Evolutionary conservation across 2,329 filamentous ascomycete species (phyloP), one percentile per base, ranked within the genome.

Genomic region (Calonectria pauciramosa): DNA sequence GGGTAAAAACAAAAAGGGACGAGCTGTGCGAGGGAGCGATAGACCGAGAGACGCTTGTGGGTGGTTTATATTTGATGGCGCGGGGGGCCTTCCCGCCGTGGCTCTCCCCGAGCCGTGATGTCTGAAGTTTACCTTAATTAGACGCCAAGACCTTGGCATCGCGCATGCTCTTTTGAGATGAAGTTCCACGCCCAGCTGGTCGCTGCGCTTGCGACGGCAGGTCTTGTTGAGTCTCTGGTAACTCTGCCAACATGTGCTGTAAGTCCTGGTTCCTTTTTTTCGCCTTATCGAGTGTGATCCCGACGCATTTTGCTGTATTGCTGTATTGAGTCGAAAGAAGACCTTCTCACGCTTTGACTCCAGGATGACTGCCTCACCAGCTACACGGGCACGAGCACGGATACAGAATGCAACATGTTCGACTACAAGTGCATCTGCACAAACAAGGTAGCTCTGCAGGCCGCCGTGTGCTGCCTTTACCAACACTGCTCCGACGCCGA

Each of bases 371-470:
- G 72, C 9, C 20, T 34, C 23, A 8, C 36, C 20, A 18, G 23
- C 23, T 72, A 30, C 41, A 68, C 63, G 13, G 52, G 51, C 38
- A 1, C 14, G 26, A 56, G n/a, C 54, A 64, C 63, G 30, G 54
- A 23, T 9, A 47, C 68, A 5, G 4, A 7, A 28, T 71, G 72
- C 54, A 51, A 68, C 68, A 16, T 64, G n/a, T 64, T 68, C 52
- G 72, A 74, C 34, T 36, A 63, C 63, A 44, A 54, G 26, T 74
- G 72, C 36, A 23, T 64, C 13, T 74, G 72, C 63, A 68, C 60
- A 3, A 68, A 59, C 68, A 68, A 64, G 28, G 18, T 38, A 1
- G 16, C 30, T n/a, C 68, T 71, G 13, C 28, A 64, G 34, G 14
- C 8, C 10, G 68, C 44, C 20, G 52, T 68, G 11, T 74, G 72